These are phyloP conservation scores for Gossypium schwendimanii DNA, from an alignment of 441 rosid species.

Conservation along the genomic window DNA sequence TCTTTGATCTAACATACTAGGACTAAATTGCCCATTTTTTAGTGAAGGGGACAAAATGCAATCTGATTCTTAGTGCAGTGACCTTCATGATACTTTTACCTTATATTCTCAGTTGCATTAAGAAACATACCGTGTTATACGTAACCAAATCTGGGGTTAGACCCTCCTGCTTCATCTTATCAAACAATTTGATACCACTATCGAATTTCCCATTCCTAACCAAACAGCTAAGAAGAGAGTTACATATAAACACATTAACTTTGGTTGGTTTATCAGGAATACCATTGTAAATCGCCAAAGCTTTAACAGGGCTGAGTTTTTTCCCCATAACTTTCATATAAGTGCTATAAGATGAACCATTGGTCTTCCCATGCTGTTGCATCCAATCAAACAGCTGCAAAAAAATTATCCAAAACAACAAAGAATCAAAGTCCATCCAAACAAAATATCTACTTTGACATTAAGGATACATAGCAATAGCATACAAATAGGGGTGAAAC, in stretches of 20 bases:
- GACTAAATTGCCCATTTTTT: too few species aligned
- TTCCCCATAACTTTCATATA: constrained; percentile 62
- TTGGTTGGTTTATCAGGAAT: constrained; percentile 55
- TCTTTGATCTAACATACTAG: too few species aligned
- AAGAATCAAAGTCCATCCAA: neutral
- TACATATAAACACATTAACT: constrained; percentile 65
- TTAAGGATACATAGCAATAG: neutral
- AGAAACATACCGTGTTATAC: constrained; percentile 53
- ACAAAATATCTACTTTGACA: neutral
- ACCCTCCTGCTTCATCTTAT: constrained; percentile 83
- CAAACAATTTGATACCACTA: constrained; percentile 54
- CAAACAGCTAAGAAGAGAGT: constrained; percentile 70
- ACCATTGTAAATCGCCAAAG: constrained; percentile 55
- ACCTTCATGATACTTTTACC: too few species aligned
- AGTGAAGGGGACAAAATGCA: too few species aligned
- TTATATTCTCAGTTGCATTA: neutral
- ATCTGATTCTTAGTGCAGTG: too few species aligned
- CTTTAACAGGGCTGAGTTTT: constrained; percentile 51
- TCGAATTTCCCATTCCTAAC: constrained; percentile 65
- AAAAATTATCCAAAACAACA: constrained; percentile 11
- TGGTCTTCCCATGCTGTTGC: constrained; percentile 59
- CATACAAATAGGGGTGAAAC: too few species aligned
- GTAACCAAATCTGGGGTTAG: constrained; percentile 73
- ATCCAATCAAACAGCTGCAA: constrained; percentile 87
- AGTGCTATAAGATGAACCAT: constrained; percentile 65